Base-by-base conservation (phyloP, 2,329 filamentous ascomycete species). In the Fusarium sp. region DNA sequence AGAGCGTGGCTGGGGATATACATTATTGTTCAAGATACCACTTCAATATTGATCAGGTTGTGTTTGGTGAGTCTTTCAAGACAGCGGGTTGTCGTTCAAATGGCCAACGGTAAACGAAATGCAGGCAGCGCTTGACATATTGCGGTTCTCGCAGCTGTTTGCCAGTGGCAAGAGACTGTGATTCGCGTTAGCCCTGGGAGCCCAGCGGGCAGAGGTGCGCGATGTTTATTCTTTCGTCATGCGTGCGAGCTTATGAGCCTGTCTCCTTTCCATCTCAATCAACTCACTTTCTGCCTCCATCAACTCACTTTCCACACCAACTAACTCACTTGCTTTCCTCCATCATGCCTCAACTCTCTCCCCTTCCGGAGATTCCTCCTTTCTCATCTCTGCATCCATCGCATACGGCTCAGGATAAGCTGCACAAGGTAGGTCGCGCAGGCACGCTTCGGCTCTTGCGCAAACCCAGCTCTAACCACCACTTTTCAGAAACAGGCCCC, bases 111-210 rank as follows among this genome's bases (percentile, higher is more conserved):
- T 18, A 44, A 8, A 6, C 17, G 3, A 14, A 3, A 6, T 15
- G 15, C 0, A 9, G 14, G 15, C 0, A 9, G 14, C 20, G 20
- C 41, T 26, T 26, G 9, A 14, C 1, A 4, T 4, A 23, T 4
- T 18, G 8, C 15, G 6, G 1, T 17, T 37, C 14, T 7, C 7
- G 10, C 5, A 44, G 2, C 20, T 26, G 20, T 17, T 26, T 26
- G 20, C 9, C 15, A 44, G 6, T 17, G 15, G 6, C 6, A 26
- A 18, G 41, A 6, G 15, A 8, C 15, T 23, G 15, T n/a, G 4
- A 4, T 44, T 26, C 2, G n/a, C 14, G 20, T 26, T 44, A 14
- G 15, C 20, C 15, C 20, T 26, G 41, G 6, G 6, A 26, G 15
- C 10, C 20, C 15, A 10, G 1, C 15, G 41, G n/a, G n/a, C n/a